Evolutionary conservation across 2,329 filamentous ascomycete species (phyloP), one percentile per base, ranked within the genome.

Genomic region (Diaporthe ampelina): DNA sequence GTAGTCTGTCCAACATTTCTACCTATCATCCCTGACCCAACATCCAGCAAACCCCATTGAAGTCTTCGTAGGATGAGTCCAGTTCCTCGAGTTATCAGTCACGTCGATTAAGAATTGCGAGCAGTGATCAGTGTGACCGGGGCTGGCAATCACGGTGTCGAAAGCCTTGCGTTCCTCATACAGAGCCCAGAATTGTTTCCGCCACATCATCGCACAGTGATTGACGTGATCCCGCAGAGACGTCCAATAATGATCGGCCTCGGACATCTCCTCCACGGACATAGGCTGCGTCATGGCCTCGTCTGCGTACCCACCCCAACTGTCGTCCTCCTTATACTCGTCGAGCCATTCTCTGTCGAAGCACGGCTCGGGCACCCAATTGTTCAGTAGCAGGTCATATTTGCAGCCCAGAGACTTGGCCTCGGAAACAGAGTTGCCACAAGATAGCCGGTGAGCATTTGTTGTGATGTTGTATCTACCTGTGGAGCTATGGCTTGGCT

Each of bases 171-270:
- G 50, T n/a, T 78, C 76, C 59, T 79, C 79, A 63, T 71, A 79
- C 8, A 80, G 65, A 7, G 76, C 77, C 43, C 75, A 76, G 24
- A 78, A 80, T 61, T 80, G 79, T 54, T 78, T 78, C 58, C 75
- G 76, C 79, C 79, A 80, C 74, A 80, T 77, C 54, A 78, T 76
- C 15, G 76, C 78, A 70, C 79, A 80, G 76, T 80, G 79, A 45
- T 79, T 78, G 48, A 80, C 75, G 63, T 80, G 79, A 37, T 80
- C 79, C 1, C 79, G 76, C 0, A 74, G 72, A 0, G 76, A 77
- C 0, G 78, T 80, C 58, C 73, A 80, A 70, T 80, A 80, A 35
- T 75, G 75, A 56, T 76, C 76, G 17, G 58, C 24, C 43, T 78
- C 77, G 8, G 73, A 71, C 79, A 80, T 79, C 21, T 78, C 76